A percentile compares a stretch with the other conserved stretches of the same genome.
These are phyloP conservation scores for Penicillium hesseltinei DNA, from an alignment of 2,329 filamentous ascomycete genomes.

Conservation along the genomic window DNA sequence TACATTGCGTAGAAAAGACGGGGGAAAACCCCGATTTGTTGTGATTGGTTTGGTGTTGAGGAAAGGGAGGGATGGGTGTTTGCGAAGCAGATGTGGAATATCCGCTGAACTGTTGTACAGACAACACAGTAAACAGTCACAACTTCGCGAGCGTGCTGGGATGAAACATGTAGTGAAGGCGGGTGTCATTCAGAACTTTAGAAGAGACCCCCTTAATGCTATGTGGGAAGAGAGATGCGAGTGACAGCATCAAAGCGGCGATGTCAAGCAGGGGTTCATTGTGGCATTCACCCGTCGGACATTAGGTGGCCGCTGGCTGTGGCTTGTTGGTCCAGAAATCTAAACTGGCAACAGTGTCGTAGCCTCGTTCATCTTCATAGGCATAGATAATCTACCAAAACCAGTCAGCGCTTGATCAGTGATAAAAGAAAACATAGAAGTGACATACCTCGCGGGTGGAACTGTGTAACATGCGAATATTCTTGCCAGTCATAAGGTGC, in stretches of 20 bases:
- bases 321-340: constrained; percentile 82
- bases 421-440: background rate
- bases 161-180: background rate
- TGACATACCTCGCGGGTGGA: constrained; percentile 86
- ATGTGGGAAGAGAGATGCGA: background rate
- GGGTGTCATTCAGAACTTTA: background rate
- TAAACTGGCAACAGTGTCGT: constrained; percentile 89
- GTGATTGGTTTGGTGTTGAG: constrained; percentile 5
- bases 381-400: constrained; percentile 81
- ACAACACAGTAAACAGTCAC: background rate
- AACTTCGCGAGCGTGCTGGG: background rate
- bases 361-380: constrained; percentile 91
- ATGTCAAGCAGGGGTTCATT: background rate
- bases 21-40: constrained; percentile 6
- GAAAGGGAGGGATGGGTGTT: background rate
- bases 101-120: background rate
- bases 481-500: constrained; percentile 94
- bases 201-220: background rate
- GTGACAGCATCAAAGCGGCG: background rate
- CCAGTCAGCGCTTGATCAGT: constrained; percentile 24
- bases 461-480: constrained; percentile 95
- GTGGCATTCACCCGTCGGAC: background rate
- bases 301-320: constrained; percentile 19
- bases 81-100: background rate
- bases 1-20: constrained; percentile 32